Percentiles rank a stretch among this genome's conserved stretches.
Evolutionary conservation across 768 basidiomycete species (phyloP).

Genomic region (Mycena venus): DNA sequence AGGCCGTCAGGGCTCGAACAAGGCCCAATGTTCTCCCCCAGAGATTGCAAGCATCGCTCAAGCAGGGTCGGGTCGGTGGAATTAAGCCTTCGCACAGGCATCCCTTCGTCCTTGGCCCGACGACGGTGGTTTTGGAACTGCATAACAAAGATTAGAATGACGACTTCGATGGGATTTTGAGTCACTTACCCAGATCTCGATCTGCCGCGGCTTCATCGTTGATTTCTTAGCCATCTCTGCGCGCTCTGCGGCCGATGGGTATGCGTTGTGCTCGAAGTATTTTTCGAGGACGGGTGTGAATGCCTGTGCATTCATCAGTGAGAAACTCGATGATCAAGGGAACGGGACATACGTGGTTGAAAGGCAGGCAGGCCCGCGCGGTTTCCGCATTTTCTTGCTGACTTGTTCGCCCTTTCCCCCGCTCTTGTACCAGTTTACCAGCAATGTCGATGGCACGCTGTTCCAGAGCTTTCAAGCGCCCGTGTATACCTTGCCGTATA

Average conservation of each 20-base stretch:
- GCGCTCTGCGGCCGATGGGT: slow-evolving; percentile 58
- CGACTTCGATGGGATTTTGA: not conserved
- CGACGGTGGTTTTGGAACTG: slow-evolving; percentile 71
- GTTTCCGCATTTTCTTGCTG: not conserved
- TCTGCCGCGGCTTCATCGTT: slow-evolving; percentile 59
- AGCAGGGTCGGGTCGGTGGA: slow-evolving; percentile 33
- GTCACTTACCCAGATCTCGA: slow-evolving; percentile 65
- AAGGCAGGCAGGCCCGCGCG: not conserved
- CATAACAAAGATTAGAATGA: not conserved
- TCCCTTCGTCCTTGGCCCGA: slow-evolving; percentile 51
- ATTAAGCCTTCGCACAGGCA: slow-evolving; percentile 31
- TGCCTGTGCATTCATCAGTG: slow-evolving; percentile 48
- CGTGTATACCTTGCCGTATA: not conserved
- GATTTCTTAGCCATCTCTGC: slow-evolving; percentile 55
- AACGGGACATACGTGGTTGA: slow-evolving; percentile 37
- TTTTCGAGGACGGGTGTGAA: slow-evolving; percentile 59
- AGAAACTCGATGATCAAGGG: not conserved
- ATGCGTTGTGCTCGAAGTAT: slow-evolving; percentile 63
- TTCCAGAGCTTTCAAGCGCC: not conserved
- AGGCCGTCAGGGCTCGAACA: slow-evolving; percentile 39
- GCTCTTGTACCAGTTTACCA: not conserved
- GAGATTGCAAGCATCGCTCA: slow-evolving; percentile 35
- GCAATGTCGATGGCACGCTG: not conserved
- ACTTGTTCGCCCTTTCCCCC: not conserved
- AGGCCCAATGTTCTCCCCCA: slow-evolving; percentile 42